Evolutionary conservation across 2,329 filamentous ascomycete species (phyloP).

Genomic region (Cordyceps tenuipes): DNA sequence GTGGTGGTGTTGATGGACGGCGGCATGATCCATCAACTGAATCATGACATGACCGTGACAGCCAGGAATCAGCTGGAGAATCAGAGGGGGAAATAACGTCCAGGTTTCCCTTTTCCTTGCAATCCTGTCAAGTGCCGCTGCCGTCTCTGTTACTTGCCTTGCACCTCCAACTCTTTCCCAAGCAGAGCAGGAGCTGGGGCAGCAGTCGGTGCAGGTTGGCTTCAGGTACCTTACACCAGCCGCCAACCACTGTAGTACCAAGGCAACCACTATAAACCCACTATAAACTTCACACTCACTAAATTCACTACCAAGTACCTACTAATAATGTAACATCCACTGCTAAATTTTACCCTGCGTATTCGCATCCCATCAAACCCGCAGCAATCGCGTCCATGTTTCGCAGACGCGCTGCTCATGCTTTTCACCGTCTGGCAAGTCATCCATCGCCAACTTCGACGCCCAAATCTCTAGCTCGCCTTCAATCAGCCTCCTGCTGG

Average conservation of each 20-base stretch:
- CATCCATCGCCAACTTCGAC: not conserved
- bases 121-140: not conserved
- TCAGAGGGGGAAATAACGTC: not conserved
- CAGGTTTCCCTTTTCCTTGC: not conserved
- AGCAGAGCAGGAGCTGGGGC: not conserved
- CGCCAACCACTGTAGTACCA: no score
- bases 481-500: not conserved
- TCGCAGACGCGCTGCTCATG: not conserved
- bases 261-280: no score
- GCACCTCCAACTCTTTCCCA: not conserved
- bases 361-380: not conserved
- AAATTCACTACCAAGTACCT: no score
- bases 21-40: not conserved
- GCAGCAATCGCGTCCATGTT: not conserved
- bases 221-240: no score
- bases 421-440: not conserved
- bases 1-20: not conserved
- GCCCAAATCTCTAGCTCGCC: not conserved
- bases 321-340: no score
- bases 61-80: not conserved
- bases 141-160: no score
- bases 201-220: not conserved
- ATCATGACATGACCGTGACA: not conserved
- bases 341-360: not conserved
- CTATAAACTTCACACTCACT: no score